phyloP scores from a whole-genome alignment of 169 alveolate species.

The Babesia ovis region DNA sequence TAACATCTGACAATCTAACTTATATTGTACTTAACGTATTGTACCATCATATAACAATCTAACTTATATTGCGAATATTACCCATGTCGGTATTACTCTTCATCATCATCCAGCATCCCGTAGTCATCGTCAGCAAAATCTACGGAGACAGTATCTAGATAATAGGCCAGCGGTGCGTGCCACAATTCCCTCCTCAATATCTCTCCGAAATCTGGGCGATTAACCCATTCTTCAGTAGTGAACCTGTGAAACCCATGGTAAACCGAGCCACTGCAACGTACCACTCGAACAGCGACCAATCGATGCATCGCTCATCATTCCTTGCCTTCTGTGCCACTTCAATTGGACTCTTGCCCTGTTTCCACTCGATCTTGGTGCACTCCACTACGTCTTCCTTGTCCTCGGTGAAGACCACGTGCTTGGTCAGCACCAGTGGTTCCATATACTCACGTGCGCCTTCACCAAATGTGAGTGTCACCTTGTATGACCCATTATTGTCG shows the following conservation, averaged over 20 bases:
- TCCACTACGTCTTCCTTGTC: slow-evolving; percentile 83
- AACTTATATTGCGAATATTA: no score
- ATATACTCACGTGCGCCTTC: slow-evolving; percentile 83
- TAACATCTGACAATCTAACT: no score
- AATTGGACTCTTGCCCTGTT: slow-evolving; percentile 74
- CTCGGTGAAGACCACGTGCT: slow-evolving; percentile 82
- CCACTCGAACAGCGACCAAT: slow-evolving; percentile 83
- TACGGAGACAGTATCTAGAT: slow-evolving; percentile 72
- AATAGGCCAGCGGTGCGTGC: slow-evolving; percentile 88
- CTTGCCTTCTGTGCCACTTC: slow-evolving; percentile 66
- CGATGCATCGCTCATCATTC: slow-evolving; percentile 59
- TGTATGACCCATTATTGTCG: slow-evolving; percentile 87
- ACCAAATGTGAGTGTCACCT: slow-evolving; percentile 78
- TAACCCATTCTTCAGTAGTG: slow-evolving; percentile 79
- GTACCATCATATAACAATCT: no score
- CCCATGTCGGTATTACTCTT: neutral
- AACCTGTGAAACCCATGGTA: slow-evolving; percentile 35
- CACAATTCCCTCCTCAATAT: slow-evolving; percentile 87
- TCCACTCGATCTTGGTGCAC: slow-evolving; percentile 86
- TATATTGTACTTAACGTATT: no score
- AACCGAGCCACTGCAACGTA: neutral
- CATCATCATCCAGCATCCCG: slow-evolving; percentile 72
- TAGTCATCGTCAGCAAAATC: slow-evolving; percentile 78
- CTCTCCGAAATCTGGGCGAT: slow-evolving; percentile 87
- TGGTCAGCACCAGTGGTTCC: slow-evolving; percentile 83